Conservation (phyloP, 2,329 filamentous ascomycete species). For the Aotearoamyces nothofagi region DNA sequence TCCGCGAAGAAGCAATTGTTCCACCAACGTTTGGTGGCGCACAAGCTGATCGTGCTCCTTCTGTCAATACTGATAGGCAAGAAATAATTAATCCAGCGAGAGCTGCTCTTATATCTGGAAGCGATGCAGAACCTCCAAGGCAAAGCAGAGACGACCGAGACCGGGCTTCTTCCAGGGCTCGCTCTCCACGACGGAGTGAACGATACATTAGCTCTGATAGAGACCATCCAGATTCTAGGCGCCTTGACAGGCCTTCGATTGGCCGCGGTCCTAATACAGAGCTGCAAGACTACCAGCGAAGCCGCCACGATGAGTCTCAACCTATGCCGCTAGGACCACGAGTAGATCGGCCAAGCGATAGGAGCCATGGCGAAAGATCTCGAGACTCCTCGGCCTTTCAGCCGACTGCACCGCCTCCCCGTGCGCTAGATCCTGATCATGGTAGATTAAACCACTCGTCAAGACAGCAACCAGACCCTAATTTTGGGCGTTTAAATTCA, state of each 20-base stretch:
- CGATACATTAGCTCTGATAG: conserved; percentile 21
- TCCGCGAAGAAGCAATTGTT: conserved; percentile 16
- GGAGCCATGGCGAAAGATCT: conserved; percentile 23
- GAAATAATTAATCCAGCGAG: conserved; percentile 20
- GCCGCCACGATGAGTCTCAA: conserved; percentile 12
- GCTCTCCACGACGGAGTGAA: conserved; percentile 34
- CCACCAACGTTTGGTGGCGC: conserved; percentile 12
- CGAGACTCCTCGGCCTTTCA: conserved; percentile 26
- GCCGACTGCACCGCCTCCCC: conserved; percentile 19
- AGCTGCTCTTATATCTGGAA: conserved; percentile 17
- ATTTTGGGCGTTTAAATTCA: conserved; percentile 45
- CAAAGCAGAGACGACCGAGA: conserved; percentile 18
- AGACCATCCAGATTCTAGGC: conserved; percentile 18
- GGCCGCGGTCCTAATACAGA: conserved; percentile 5
- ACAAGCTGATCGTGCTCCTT: conserved; percentile 12
- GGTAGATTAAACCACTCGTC: conserved; percentile 22
- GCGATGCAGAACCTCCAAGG: conserved; percentile 16
- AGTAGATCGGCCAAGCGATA: conserved; percentile 26
- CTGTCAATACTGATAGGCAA: conserved; percentile 14
- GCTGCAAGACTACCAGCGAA: conserved; percentile 8
- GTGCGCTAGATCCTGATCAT: conserved; percentile 31
- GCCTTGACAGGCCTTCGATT: conserved; percentile 14
- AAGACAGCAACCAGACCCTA: conserved; percentile 37
- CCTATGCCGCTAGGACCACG: conserved; percentile 19
- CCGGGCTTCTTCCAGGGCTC: conserved; percentile 19